Base-by-base conservation (phyloP, 768 basidiomycete species). In the Heimioporus sp. region DNA sequence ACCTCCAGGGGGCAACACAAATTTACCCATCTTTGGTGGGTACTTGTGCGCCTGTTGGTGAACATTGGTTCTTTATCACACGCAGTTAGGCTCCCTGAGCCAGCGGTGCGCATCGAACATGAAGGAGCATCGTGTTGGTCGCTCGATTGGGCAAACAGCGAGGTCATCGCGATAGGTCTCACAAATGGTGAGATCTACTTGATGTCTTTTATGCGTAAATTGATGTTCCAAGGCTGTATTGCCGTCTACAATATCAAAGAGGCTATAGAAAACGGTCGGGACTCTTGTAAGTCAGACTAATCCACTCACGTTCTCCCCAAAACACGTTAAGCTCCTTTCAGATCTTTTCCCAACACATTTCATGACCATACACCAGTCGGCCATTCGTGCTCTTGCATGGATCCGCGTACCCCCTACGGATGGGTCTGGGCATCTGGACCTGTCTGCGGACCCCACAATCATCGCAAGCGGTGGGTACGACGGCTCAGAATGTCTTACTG, bases 111-210 rank as follows among this genome's bases (percentile, higher is more conserved):
- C 10, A 80, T 98, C 2, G 82, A 89, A 58, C 70, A 92, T 2
- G 84, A 86, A 48, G 89, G 92, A 39, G 80, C 90, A 0, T 73
- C 77, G n/a, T 87, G 86, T 63, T 87, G 82, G 79, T 79, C 82
- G 15, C 75, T 97, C 48, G 93, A 97, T 58, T 98, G 94, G 94
- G 89, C 85, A 0, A 92, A 91, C 56, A 90, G 91, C 55, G 85
- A 88, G 51, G 60, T 85, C 11, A 67, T 99, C 8, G 92, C 91
- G 0, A 81, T 88, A 12, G 95, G 94, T 0, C 86, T 86, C 24
- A 86, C 90, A 3, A 89, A 91, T 57, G 95, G 96, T 92, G 48
- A 46, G 47, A 34, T 17, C 9, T 8, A 2, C 3, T 10, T 11
- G 12, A n/a, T 11, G 36, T 12, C 11, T 2, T 28, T 38, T n/a